phyloP scores from a whole-genome alignment of 2,329 filamentous ascomycete genomes.

The Fusarium sororula region DNA sequence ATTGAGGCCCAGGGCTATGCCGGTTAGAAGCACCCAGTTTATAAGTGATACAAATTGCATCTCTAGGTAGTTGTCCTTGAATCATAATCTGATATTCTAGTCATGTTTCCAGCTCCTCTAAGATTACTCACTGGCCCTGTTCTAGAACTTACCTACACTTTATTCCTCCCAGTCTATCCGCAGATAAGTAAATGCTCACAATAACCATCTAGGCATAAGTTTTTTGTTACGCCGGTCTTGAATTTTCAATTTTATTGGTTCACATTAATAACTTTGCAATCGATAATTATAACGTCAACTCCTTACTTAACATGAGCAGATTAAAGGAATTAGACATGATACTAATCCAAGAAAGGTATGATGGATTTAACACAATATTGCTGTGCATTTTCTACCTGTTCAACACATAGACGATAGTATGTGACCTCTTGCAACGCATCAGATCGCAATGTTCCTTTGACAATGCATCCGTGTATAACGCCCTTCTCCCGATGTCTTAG shows the following conservation, averaged over 20 bases:
- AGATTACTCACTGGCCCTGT: neutral
- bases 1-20: neutral
- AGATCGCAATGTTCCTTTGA: neutral
- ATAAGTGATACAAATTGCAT: neutral
- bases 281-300: neutral
- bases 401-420: neutral
- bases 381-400: neutral
- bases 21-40: too few relatives aligned
- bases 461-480: neutral
- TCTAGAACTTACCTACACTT: neutral
- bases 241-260: neutral
- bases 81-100: neutral
- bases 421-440: neutral
- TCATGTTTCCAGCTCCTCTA: neutral
- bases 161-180: neutral
- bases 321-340: neutral
- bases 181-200: neutral
- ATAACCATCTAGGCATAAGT: neutral
- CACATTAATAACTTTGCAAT: neutral
- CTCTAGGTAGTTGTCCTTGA: neutral
- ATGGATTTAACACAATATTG: neutral
- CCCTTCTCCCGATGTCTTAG: neutral
- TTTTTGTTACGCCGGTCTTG: neutral
- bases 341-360: neutral
- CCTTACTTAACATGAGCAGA: neutral